Evolutionary conservation across 2,329 filamentous ascomycete genomes (phyloP).

Genomic region (Calonectria crousiana): DNA sequence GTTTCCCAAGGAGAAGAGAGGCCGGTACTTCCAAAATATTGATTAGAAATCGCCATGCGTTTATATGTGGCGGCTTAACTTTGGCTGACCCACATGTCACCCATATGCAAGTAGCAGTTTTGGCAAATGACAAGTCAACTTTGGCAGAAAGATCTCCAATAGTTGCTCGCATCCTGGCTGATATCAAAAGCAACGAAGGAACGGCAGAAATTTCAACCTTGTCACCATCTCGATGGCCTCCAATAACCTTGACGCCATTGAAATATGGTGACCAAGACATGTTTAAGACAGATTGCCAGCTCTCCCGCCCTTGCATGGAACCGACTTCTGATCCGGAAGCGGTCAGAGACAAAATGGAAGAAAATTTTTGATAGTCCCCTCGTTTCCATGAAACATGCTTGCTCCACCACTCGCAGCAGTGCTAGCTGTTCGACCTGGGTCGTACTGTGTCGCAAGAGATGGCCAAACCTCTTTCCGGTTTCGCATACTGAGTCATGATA

Average conservation of each 20-base stretch:
- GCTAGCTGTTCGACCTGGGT: background rate
- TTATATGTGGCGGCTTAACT: background rate
- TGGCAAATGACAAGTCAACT: background rate
- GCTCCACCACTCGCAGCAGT: background rate
- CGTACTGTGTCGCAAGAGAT: background rate
- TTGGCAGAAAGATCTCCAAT: background rate
- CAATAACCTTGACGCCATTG: background rate
- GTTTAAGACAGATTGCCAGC: background rate
- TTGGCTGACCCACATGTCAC: background rate
- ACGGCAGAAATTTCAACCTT: background rate
- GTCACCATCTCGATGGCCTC: background rate
- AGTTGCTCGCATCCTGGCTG: background rate
- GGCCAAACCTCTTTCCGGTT: background rate
- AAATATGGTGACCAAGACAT: background rate
- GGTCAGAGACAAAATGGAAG: background rate
- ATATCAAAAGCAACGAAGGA: background rate
- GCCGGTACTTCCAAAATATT: background rate
- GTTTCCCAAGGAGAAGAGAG: background rate
- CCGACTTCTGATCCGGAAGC: background rate
- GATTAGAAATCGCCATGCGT: background rate
- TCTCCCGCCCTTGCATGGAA: background rate
- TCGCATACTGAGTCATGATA: background rate
- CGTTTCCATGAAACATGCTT: background rate
- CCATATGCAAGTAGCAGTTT: background rate
- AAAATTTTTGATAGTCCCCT: background rate